Percentiles rank a stretch among this genome's conserved stretches.
phyloP scores from a whole-genome alignment of 352 stramenopile genomes.

The Globisporangium orthogonon region DNA sequence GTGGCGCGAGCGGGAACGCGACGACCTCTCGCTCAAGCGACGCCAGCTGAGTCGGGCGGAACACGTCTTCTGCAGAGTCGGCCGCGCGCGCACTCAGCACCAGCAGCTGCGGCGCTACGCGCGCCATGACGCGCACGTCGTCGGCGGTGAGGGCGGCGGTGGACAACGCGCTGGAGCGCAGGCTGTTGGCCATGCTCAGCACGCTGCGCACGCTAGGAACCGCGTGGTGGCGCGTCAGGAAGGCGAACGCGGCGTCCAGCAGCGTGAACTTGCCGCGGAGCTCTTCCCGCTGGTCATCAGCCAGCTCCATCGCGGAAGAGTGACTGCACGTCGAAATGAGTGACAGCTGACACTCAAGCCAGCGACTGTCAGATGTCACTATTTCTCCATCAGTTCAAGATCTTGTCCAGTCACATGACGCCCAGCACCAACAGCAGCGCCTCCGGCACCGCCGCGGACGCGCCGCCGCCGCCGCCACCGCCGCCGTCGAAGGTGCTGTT shows the following conservation, averaged over 20 bases:
- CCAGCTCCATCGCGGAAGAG: conserved; percentile 1
- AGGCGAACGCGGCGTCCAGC: conserved; percentile 61
- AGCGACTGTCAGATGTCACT: neutral
- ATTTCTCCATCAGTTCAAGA: neutral
- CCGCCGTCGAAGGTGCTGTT: conserved; percentile 45
- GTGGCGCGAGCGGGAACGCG: conserved; percentile 48
- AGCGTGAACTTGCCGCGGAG: conserved; percentile 49
- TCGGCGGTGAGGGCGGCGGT: conserved; percentile 22
- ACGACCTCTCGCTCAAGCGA: conserved; percentile 37
- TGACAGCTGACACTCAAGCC: too few relatives aligned
- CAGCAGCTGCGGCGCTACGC: conserved; percentile 42
- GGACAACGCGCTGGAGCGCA: conserved; percentile 15
- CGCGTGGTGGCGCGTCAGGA: conserved; percentile 43
- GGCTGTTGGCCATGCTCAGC: conserved; percentile 54
- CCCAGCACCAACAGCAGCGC: neutral
- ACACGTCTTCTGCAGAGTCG: conserved; percentile 30
- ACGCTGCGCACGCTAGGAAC: conserved; percentile 42
- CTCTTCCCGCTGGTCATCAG: too few relatives aligned
- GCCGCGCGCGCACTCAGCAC: conserved; percentile 16
- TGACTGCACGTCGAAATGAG: neutral
- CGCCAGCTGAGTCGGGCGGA: conserved; percentile 15
- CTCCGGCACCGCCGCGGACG: neutral
- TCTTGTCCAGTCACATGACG: neutral
- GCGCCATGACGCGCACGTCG: conserved; percentile 36
- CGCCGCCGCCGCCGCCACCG: neutral